phyloP scores from a whole-genome alignment of 495 filamentous ascomycete species.

The Trichoderma erinaceum region DNA sequence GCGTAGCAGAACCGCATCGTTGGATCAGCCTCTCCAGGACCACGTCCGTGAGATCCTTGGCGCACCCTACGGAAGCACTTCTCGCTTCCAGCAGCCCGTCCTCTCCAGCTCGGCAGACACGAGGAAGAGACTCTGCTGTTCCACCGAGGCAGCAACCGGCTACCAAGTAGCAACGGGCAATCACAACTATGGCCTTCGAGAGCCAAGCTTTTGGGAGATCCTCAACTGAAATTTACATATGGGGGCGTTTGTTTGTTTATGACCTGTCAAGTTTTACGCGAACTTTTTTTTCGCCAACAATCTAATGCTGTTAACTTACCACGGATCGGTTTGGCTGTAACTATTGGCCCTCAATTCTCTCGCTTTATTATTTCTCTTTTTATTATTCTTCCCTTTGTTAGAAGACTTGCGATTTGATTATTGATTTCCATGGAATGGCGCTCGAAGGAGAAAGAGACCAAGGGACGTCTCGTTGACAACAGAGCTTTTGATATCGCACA shows the following conservation, averaged over 20 bases:
- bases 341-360: neutral
- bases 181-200: conserved; percentile 36
- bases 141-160: conserved; percentile 34
- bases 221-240: conserved; percentile 31
- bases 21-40: conserved; percentile 62
- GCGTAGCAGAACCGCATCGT: conserved; percentile 62
- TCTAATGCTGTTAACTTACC: neutral
- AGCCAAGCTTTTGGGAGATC: conserved; percentile 59
- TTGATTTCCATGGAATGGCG: neutral
- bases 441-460: neutral
- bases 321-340: conserved; percentile 2
- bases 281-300: neutral
- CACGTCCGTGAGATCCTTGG: conserved; percentile 61
- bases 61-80: conserved; percentile 25
- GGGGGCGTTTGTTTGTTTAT: neutral
- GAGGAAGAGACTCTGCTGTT: conserved; percentile 57
- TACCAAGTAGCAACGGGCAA: conserved; percentile 33
- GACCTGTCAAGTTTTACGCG: neutral
- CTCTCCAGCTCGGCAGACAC: conserved; percentile 26
- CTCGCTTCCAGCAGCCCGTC: conserved; percentile 29
- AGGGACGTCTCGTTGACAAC: conserved; percentile 8
- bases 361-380: neutral
- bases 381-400: conserved; percentile 5
- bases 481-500: conserved; percentile 11
- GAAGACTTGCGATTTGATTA: neutral